These are phyloP conservation scores for Metschnikowia borealis DNA, from an alignment of 805 yeast genomes.

Conservation along the genomic window DNA sequence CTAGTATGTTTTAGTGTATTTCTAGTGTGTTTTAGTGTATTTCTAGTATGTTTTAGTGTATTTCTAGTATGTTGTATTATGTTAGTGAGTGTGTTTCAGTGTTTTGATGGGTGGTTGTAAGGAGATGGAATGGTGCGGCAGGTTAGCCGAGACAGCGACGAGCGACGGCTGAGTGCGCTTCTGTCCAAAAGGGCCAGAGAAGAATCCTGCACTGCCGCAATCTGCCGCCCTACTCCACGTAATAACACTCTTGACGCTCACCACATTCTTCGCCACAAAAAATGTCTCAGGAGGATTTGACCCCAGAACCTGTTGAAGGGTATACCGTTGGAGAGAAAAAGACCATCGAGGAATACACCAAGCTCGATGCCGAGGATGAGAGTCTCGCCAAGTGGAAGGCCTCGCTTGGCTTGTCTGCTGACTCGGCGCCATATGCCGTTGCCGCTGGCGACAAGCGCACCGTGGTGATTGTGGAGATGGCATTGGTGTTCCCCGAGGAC, in stretches of 20 bases:
- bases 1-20: too few relatives aligned
- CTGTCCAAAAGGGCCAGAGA: background rate
- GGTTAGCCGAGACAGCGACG: constrained; percentile 1
- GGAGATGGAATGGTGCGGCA: constrained; percentile 3
- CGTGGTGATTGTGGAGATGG: constrained; percentile 77
- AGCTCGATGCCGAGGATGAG: constrained; percentile 86
- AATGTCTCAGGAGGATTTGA: constrained; percentile 44
- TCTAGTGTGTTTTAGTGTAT: too few relatives aligned
- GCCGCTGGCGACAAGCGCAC: constrained; percentile 68
- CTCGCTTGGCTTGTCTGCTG: constrained; percentile 70
- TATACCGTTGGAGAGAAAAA: constrained; percentile 68
- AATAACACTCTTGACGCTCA: constrained; percentile 1
- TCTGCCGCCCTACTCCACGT: constrained; percentile 1
- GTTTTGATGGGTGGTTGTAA: background rate
- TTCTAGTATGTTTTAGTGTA: too few relatives aligned
- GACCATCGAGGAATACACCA: constrained; percentile 76
- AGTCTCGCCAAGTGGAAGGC: constrained; percentile 89
- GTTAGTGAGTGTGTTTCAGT: background rate
- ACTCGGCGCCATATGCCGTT: constrained; percentile 52
- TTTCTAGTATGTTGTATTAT: too few relatives aligned
- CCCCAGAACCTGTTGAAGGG: constrained; percentile 60
- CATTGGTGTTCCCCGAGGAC: constrained; percentile 60
- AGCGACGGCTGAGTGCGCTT: background rate
- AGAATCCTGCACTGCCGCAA: constrained; percentile 3
- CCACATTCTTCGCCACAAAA: background rate